Evolutionary conservation across 495 filamentous ascomycete species (phyloP), one percentile per base, ranked within the genome.

Genomic region (Annulohypoxylon maeteangense): DNA sequence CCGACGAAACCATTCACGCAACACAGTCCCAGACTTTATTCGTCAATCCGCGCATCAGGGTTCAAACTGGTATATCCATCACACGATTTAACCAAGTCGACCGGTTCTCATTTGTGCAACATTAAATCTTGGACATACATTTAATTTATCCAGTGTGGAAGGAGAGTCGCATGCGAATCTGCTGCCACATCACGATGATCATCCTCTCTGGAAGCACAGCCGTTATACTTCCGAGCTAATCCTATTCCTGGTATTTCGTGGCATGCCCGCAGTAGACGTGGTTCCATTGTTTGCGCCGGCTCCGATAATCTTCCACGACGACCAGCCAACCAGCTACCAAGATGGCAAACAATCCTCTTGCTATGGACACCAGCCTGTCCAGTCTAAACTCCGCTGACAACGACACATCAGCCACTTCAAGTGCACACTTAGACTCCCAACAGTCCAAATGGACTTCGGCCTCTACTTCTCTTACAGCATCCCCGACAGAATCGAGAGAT

Each of bases 401-500:
- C 42, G 71, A 76, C 56, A 75, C 71, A 53, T 76, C 74, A 55
- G 65, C 63, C 20, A 72, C 76, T 20, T 76, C 74, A 12, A 76
- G 72, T 61, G 76, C 71, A 10, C 68, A 74, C 34, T 44, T 75
- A 54, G 76, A 76, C 38, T 75, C 76, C 1, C 72, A 79, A 50
- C 64, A 82, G 59, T 80, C 79, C 74, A 72, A 67, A 62, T 75
- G 78, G 83, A 66, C 80, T 69, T 75, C 85, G 76, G 62, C 86
- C 75, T 75, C 81, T 66, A 82, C 84, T 3, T 86, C 85, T 18
- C 73, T 81, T 31, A 80, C 80, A 18, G 79, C 80, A 20, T 87
- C 85, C 22, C 84, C 85, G 10, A 71, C 74, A 34, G 68, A 81
- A 25, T 87, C 85, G 16, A 78, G 85, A 73, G 85, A 87, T 57